Conservation (phyloP, 495 filamentous ascomycete genomes). For the Hypoxylon perforatum region DNA sequence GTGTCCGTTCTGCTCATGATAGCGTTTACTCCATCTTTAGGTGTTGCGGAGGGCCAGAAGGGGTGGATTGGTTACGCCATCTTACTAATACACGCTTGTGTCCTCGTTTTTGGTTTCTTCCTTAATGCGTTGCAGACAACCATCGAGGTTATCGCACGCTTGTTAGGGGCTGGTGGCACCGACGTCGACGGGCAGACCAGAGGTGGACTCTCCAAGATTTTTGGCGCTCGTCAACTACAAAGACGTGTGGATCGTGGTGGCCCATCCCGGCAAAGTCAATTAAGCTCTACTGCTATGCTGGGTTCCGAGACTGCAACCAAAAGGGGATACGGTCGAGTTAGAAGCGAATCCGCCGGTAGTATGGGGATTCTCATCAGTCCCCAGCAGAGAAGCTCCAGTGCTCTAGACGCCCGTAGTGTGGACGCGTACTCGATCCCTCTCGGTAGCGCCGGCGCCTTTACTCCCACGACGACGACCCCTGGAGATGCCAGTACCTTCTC, state of each 20-base stretch:
- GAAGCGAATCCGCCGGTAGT: conserved; percentile 84
- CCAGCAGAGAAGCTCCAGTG: conserved; percentile 56
- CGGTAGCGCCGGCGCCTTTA: conserved; percentile 66
- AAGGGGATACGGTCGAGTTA: conserved; percentile 74
- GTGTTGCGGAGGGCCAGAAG: conserved; percentile 78
- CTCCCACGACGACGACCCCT: conserved; percentile 76
- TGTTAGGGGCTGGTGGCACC: conserved; percentile 82
- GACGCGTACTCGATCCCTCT: conserved; percentile 51
- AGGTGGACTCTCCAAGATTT: conserved; percentile 89
- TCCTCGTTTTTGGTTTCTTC: conserved; percentile 93
- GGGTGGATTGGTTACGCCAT: conserved; percentile 97
- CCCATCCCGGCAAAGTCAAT: conserved; percentile 76
- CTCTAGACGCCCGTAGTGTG: conserved; percentile 54
- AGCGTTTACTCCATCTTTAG: conserved; percentile 84
- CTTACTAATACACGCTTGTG: conserved; percentile 83
- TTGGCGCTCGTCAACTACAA: conserved; percentile 92
- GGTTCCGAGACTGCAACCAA: conserved; percentile 70
- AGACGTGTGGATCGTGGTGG: conserved; percentile 72
- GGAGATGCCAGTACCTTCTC: conserved; percentile 76
- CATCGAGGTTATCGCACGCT: conserved; percentile 83
- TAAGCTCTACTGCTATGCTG: conserved; percentile 84
- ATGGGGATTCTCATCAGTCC: conserved; percentile 73
- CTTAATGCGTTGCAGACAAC: conserved; percentile 90
- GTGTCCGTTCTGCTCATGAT: conserved; percentile 84
- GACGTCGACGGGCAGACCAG: conserved; percentile 76